Evolutionary conservation across 2,329 filamentous ascomycete species (phyloP), one percentile per base, ranked within the genome.

Genomic region (Aspergillus felis): DNA sequence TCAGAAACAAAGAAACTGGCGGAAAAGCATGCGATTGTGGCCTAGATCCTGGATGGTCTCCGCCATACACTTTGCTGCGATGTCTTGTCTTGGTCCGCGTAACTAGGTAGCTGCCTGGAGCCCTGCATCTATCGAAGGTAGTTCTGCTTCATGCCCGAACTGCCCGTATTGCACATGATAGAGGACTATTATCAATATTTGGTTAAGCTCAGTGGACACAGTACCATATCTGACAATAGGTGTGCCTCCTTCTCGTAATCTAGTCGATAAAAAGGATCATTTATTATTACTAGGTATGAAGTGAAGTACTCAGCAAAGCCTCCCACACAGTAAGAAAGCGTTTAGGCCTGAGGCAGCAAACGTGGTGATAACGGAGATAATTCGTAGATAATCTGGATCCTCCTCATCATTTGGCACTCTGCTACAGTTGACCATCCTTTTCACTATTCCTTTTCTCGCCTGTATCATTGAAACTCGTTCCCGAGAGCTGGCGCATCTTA

Each of bases 361-460:
- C 38, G 55, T 48, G 59, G 61, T 53, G 59, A 63, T 63, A 63
- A 63, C 61, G 61, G 61, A 63, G 59, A 61, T 63, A 63, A 58
- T 29, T n/a, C 29, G 44, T 35, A 27, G 38, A n/a, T 8, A 22
- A 27, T 46, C 24, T 47, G 12, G 10, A 24, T 7, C 12, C 22
- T 27, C 44, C 27, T 47, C 42, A 46, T 46, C 22, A 25, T 1
- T 24, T 25, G 14, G 5, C 32, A 7, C 5, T 17, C 14, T 35
- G 6, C 32, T 14, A 17, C 14, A 38, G 32, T 38, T 38, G 32
- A 17, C 14, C 32, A 17, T 47, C 44, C 24, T 47, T 47, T 24
- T 9, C n/a, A 10, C 22, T 24, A 24, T 46, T 46, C n/a, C n/a
- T 24, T 24, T 46, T 10, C 41, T 44, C 10, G 3, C 10, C 42